These are phyloP conservation scores for Corylus avellana DNA, from an alignment of 306 rosid genomes.

Conservation along the genomic window DNA sequence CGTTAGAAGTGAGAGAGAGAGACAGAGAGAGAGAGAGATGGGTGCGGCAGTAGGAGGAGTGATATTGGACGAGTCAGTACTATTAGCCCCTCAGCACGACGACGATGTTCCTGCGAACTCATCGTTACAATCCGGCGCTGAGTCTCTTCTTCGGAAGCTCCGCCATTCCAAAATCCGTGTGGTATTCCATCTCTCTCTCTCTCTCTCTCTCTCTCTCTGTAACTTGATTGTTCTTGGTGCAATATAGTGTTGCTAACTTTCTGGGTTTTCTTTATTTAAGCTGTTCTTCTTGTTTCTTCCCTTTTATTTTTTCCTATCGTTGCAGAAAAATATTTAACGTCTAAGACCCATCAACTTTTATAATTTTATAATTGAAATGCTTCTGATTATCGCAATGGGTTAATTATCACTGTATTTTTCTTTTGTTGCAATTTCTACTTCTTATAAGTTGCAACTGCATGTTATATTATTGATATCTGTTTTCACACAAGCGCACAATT, in stretches of 20 bases:
- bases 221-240: background rate
- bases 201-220: background rate
- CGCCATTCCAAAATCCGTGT: slow-evolving; percentile 45
- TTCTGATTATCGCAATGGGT: background rate
- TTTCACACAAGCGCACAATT: background rate
- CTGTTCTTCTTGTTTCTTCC: too few relatives aligned
- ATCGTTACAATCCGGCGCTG: slow-evolving; percentile 39
- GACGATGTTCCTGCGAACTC: slow-evolving; percentile 3
- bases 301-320: too few relatives aligned
- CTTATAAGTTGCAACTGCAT: background rate
- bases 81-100: slow-evolving; percentile 36
- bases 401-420: background rate
- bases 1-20: background rate
- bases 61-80: slow-evolving; percentile 62
- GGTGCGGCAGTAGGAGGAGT: slow-evolving; percentile 44
- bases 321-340: too few relatives aligned
- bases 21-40: background rate
- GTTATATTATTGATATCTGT: background rate
- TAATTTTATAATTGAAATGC: background rate
- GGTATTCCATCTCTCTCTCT: slow-evolving; percentile 23
- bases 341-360: background rate
- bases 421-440: background rate
- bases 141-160: slow-evolving; percentile 58
- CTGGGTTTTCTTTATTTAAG: background rate
- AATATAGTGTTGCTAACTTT: background rate